Conservation (phyloP, 176 grass and related monocot species). For the Areca catechu region DNA sequence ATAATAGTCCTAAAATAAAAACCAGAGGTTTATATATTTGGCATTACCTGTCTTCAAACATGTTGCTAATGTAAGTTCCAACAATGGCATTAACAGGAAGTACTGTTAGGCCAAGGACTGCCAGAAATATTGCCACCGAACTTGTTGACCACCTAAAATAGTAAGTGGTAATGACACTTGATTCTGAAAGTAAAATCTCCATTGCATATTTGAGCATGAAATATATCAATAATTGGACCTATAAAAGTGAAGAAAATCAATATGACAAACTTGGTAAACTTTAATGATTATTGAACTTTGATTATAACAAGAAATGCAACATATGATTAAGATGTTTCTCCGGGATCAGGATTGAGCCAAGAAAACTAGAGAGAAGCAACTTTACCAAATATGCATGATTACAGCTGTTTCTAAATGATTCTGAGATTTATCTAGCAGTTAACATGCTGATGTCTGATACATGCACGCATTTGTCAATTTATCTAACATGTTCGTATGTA, state of each 20-base stretch:
- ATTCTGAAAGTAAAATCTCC: slow-evolving; percentile 95
- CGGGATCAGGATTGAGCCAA: no score
- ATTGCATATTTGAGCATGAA: slow-evolving; percentile 99
- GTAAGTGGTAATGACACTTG: slow-evolving; percentile 83
- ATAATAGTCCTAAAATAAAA: no score
- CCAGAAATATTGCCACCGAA: slow-evolving; percentile 82
- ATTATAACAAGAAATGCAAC: not conserved
- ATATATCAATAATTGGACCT: slow-evolving; percentile 96
- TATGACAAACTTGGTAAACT: not conserved
- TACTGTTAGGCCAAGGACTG: slow-evolving; percentile 78
- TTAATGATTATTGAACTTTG: not conserved
- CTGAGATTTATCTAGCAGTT: no score
- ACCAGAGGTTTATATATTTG: no score
- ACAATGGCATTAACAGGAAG: slow-evolving; percentile 96
- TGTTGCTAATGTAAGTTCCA: slow-evolving; percentile 92
- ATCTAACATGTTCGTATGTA: no score
- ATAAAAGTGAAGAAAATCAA: not conserved
- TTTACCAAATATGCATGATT: no score
- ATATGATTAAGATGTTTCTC: no score
- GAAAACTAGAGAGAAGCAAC: no score
- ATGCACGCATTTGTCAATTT: no score
- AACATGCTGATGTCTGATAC: no score
- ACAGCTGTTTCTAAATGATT: no score
- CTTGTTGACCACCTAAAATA: slow-evolving; percentile 97
- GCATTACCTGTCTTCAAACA: slow-evolving; percentile 88